Base-by-base conservation (phyloP, 176 grass and related monocot genomes). In the Rhynchospora pubera region DNA sequence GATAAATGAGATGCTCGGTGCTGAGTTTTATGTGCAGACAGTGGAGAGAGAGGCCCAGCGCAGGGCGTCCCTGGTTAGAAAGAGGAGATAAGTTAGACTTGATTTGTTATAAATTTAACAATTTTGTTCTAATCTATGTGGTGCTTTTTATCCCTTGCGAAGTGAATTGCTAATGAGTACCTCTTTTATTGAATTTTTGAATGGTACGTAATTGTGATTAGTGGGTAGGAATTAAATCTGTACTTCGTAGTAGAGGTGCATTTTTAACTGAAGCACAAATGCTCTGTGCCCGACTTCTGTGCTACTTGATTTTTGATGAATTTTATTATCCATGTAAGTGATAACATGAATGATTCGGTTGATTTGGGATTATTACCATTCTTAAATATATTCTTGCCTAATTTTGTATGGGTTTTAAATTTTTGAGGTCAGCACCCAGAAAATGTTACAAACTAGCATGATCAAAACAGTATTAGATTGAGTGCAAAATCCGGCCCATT, bases 1-100 rank as follows among this genome's bases (percentile, higher is more conserved):
- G 53, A 87, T 99, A 74, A 88, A 88, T 30, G 89, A 90, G 77
- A 95, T 99, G 85, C 90, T 99, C 22, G 92, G 90, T 5, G 89
- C 89, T 8, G 92, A 95, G 43, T 99, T 99, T 68, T 90, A 86
- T 73, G 92, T 99, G 22, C 90, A 90, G 79, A 95, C 87, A 4
- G 92, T 85, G 4, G 91, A 95, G 77, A 86, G 82, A 18, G 92
- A 91, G 51, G 89, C 85, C 12, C 85, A 90, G 56, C 85, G 86
- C 23, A 89, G 96, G 64, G 76, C 82, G 51, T 91, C 90, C 43
- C 32, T 80, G 65, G 51, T 82, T 58, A 76, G 75, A 66, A 93
- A 91, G 63, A 91, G 87, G 90, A 85, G 28, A 13, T 87, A 83
- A 12, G 53, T 53, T 57, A 89, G 79, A 69, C 81, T 14, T 86